Base-by-base conservation (phyloP, 2,329 filamentous ascomycete species). In the Aspergillus luchuensis region DNA sequence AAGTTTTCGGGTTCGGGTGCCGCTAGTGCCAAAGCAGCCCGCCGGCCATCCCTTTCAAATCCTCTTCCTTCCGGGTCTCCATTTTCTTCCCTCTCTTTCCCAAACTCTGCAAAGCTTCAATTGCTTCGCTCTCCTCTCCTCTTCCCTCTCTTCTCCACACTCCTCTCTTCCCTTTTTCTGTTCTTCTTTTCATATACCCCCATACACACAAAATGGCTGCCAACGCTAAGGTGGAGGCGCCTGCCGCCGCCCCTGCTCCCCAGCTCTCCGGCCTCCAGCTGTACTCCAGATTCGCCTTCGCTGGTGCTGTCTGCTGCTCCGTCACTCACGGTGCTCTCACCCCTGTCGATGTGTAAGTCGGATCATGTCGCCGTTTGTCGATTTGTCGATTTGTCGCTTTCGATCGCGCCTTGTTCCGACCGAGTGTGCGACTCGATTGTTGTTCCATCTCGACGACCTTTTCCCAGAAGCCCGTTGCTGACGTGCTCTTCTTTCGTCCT, bases 321-420 rank as follows among this genome's bases (percentile, higher is more conserved):
- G 84, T 98, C 83, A 99, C 95, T 77, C 95, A 99, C 87, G 95
- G 94, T 81, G 90, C 86, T 76, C 89, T 98, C 74, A 99, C 95
- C 71, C 95, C 95, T 77, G 92, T 99, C 81, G 95, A 99, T 91
- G 95, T 99, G 94, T 98, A 95, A 81, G 94, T 91, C 63, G 59
- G 25, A 36, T 72, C 72, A 73, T 23, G 75, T 66, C 67, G 77
- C 25, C 28, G 15, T 45, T 23, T n/a, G 17, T 49, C 45, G 25
- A 36, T 36, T 36, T 36, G 11, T 15, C 33, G 33, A 36, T 36
- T 15, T 36, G 11, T 36, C 33, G 33, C 33, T n/a, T 19, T 58
- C 33, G 39, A 59, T 56, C 25, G 59, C 66, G 65, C 61, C 38
- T 21, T 54, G 51, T 62, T 58, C 59, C 68, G 56, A 47, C 61